Evolutionary conservation across 2,329 filamentous ascomycete species (phyloP).

Genomic region (Monilinia polystroma): DNA sequence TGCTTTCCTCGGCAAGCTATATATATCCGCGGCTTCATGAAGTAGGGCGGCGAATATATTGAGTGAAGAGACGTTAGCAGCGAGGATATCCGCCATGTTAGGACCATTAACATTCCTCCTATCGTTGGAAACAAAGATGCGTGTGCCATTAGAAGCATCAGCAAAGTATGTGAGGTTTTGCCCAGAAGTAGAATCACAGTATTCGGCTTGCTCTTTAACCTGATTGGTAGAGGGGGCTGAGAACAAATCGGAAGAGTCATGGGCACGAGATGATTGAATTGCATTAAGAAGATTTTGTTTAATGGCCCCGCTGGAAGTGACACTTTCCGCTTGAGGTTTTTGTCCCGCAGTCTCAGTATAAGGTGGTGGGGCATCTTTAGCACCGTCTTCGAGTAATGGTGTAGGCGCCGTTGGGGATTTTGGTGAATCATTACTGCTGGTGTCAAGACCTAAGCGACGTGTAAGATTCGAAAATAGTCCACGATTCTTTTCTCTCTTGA

Average conservation of each 20-base stretch:
- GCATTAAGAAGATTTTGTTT: conserved; percentile 75
- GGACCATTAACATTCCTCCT: conserved; percentile 48
- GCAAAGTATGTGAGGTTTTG: conserved; percentile 72
- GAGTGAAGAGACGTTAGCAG: conserved; percentile 59
- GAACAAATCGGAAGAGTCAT: conserved; percentile 73
- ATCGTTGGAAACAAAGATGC: conserved; percentile 65
- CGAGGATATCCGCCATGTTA: conserved; percentile 58
- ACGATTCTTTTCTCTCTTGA: conserved; percentile 46
- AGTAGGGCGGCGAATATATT: conserved; percentile 69
- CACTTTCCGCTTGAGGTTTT: conserved; percentile 42
- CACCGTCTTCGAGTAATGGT: conserved; percentile 16
- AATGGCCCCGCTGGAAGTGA: conserved; percentile 59
- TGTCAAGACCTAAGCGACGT: conserved; percentile 66
- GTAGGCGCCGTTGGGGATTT: conserved; percentile 10
- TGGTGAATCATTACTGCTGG: conserved; percentile 29
- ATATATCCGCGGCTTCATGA: conserved; percentile 67
- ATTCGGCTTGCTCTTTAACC: conserved; percentile 79
- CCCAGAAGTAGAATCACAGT: conserved; percentile 76
- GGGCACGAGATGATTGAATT: conserved; percentile 73
- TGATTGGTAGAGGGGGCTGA: conserved; percentile 67
- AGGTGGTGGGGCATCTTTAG: conserved; percentile 32
- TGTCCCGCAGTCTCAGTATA: conserved; percentile 31
- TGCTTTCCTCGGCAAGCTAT: conserved; percentile 64
- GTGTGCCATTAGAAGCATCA: conserved; percentile 68
- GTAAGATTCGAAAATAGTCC: conserved; percentile 67